phyloP scores from a whole-genome alignment of 495 filamentous ascomycete species.

The Aspergillus saccharolyticus region DNA sequence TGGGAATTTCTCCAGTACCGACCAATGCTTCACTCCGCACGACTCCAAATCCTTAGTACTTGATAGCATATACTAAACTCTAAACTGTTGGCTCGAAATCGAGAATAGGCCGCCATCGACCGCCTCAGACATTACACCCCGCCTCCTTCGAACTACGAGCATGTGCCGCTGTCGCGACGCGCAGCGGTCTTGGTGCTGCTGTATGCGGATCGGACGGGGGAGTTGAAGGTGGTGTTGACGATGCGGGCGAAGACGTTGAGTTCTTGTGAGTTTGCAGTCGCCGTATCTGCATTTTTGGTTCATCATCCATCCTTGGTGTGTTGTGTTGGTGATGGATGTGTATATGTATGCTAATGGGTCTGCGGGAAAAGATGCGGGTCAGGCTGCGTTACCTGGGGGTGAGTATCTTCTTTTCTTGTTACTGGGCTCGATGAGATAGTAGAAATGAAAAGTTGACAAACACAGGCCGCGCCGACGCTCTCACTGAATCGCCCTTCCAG shows the following conservation, averaged over 20 bases:
- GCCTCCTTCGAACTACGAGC: conserved; percentile 55
- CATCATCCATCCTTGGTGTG: too few species aligned
- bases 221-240: conserved; percentile 78
- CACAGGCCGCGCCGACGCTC: conserved; percentile 46
- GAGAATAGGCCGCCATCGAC: conserved; percentile 63
- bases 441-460: not conserved
- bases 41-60: too few species aligned
- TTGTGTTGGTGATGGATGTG: not conserved
- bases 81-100: too few species aligned
- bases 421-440: not conserved
- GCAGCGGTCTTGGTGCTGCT: conserved; percentile 83
- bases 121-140: conserved; percentile 66
- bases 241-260: conserved; percentile 74
- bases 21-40: too few species aligned
- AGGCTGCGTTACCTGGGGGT: conserved; percentile 85
- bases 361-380: conserved; percentile 50
- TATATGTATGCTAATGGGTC: too few species aligned
- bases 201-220: conserved; percentile 72
- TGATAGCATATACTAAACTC: too few species aligned
- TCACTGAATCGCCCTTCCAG: conserved; percentile 53
- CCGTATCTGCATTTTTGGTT: too few species aligned
- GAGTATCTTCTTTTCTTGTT: conserved; percentile 27
- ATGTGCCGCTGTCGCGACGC: conserved; percentile 63
- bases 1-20: too few species aligned
- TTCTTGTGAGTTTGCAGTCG: conserved; percentile 45